These are phyloP conservation scores for Suillus ampliporus DNA, from an alignment of 768 basidiomycete genomes.

Conservation along the genomic window DNA sequence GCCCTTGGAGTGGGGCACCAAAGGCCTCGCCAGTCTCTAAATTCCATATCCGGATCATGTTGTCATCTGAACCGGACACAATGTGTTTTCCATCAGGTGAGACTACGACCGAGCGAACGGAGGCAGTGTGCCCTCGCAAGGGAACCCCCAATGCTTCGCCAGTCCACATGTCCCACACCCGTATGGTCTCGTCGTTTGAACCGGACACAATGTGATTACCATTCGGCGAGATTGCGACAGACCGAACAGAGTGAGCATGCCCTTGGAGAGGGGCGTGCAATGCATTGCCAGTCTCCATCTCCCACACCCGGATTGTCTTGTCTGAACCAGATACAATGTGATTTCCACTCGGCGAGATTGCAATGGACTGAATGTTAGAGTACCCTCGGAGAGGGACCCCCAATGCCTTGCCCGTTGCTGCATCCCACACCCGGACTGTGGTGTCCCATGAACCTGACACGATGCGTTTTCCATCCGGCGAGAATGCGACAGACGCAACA, in stretches of 20 bases:
- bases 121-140: not conserved
- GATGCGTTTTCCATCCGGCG: constrained; percentile 11
- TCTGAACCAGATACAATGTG: constrained; percentile 4
- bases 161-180: constrained; percentile 3
- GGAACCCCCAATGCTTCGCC: not conserved
- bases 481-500: constrained; percentile 5
- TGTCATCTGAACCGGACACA: too few species aligned
- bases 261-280: not conserved
- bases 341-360: not conserved
- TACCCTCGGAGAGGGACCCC: not conserved
- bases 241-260: not conserved
- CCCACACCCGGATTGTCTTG: not conserved
- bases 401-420: not conserved
- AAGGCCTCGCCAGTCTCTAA: too few species aligned
- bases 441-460: constrained; percentile 20
- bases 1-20: too few species aligned
- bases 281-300: constrained; percentile 1
- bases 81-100: too few species aligned
- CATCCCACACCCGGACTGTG: constrained; percentile 20
- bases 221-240: constrained; percentile 8
- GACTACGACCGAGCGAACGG: constrained; percentile 2
- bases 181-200: constrained; percentile 1
- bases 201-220: constrained; percentile 5
- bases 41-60: too few species aligned
- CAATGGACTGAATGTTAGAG: not conserved